These are phyloP conservation scores for Camellia lanceoleosa DNA, from an alignment of 148 eudicot genomes.

Conservation along the genomic window DNA sequence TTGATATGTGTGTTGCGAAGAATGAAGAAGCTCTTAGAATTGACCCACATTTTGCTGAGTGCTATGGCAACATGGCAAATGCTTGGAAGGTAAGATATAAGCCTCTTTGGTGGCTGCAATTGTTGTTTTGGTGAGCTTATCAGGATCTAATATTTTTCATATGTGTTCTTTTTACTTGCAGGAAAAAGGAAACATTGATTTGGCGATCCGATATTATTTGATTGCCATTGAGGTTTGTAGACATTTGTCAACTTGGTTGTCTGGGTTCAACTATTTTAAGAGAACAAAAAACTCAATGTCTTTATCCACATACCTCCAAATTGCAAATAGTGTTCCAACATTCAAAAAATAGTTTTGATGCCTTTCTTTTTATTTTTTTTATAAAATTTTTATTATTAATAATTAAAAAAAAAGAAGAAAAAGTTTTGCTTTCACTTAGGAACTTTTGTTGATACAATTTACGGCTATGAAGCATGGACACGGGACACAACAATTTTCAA, in stretches of 20 bases:
- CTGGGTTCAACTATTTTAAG: not conserved
- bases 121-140: not conserved
- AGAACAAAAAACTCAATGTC: no score
- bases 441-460: no score
- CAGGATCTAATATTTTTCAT: not conserved
- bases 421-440: no score
- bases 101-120: not conserved
- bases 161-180: slow-evolving; percentile 26
- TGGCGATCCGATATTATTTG: slow-evolving; percentile 82
- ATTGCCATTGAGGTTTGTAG: slow-evolving; percentile 78
- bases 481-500: no score
- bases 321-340: not conserved
- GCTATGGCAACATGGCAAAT: slow-evolving; percentile 98
- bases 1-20: slow-evolving; percentile 72
- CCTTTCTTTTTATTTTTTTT: not conserved
- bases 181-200: slow-evolving; percentile 95
- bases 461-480: no score
- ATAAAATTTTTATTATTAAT: not conserved
- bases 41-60: slow-evolving; percentile 85
- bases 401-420: no score
- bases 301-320: no score
- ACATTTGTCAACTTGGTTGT: not conserved
- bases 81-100: slow-evolving; percentile 81
- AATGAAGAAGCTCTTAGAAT: slow-evolving; percentile 93
- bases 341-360: not conserved